These are phyloP conservation scores for Rubia occidens DNA, from an alignment of 305 asterid genomes.

Conservation along the genomic window DNA sequence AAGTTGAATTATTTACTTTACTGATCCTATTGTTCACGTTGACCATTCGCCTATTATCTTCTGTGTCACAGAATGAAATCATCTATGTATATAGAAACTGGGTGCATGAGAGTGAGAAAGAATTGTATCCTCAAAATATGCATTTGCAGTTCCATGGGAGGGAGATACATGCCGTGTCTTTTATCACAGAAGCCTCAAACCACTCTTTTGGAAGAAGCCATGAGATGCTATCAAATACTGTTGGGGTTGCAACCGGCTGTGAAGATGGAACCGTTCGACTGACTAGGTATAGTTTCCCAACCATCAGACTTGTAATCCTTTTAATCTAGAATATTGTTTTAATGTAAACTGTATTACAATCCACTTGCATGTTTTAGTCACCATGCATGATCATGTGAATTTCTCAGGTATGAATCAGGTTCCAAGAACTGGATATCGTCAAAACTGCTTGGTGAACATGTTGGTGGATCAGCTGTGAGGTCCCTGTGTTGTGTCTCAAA, in stretches of 20 bases:
- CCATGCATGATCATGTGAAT: slow-evolving; percentile 17
- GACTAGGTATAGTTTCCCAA: slow-evolving; percentile 47
- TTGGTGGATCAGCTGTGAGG: slow-evolving; percentile 95
- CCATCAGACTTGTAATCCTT: slow-evolving; percentile 5
- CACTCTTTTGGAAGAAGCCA: slow-evolving; percentile 33
- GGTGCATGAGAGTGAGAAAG: slow-evolving; percentile 42
- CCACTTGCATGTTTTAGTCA: slow-evolving; percentile 4
- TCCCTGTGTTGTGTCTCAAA: slow-evolving; percentile 62
- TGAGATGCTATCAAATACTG: slow-evolving; percentile 26
- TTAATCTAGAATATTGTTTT: not conserved
- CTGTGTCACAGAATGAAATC: slow-evolving; percentile 56
- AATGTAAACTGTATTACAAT: not conserved
- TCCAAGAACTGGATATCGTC: slow-evolving; percentile 64
- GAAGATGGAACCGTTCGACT: slow-evolving; percentile 96
- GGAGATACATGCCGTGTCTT: slow-evolving; percentile 83
- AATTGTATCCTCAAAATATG: slow-evolving; percentile 64
- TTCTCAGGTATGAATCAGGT: slow-evolving; percentile 56
- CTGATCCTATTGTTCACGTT: not conserved
- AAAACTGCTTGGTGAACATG: slow-evolving; percentile 86
- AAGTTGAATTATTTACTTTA: not conserved
- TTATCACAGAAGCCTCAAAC: slow-evolving; percentile 35
- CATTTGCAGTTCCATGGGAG: slow-evolving; percentile 93
- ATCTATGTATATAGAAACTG: slow-evolving; percentile 61
- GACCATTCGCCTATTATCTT: not conserved
- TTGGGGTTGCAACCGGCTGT: slow-evolving; percentile 88